These are phyloP conservation scores for Pseudogymnoascus sp. DNA, from an alignment of 2,329 filamentous ascomycete genomes.

Conservation along the genomic window DNA sequence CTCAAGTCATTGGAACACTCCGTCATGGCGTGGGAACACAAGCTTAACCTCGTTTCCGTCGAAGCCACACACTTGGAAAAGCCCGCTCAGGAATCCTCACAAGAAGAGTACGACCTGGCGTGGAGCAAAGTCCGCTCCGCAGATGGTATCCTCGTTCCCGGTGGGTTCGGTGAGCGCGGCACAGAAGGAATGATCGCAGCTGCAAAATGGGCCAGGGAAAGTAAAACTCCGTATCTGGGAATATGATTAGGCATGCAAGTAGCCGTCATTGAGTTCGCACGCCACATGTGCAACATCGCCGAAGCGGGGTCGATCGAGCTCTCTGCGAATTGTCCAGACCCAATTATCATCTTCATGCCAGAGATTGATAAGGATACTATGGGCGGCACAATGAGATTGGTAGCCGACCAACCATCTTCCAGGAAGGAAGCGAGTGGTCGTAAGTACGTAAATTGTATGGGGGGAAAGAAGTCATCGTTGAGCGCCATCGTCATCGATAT, in stretches of 20 bases:
- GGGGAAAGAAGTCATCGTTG: conserved; percentile 45
- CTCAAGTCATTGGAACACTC: conserved; percentile 84
- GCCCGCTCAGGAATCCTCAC: conserved; percentile 48
- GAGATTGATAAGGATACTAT: conserved; percentile 69
- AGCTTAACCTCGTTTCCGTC: conserved; percentile 74
- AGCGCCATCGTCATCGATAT: conserved; percentile 82
- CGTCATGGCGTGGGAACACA: conserved; percentile 74
- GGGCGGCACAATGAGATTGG: conserved; percentile 84
- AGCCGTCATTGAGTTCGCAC: conserved; percentile 80
- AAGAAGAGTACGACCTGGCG: conserved; percentile 71
- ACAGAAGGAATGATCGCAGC: conserved; percentile 85
- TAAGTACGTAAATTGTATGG: conserved; percentile 70
- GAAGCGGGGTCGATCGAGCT: background rate
- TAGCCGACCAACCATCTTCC: conserved; percentile 65
- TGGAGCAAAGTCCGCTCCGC: conserved; percentile 74
- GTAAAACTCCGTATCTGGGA: conserved; percentile 74
- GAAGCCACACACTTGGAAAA: conserved; percentile 79
- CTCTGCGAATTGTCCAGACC: conserved; percentile 20
- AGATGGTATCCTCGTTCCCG: conserved; percentile 47
- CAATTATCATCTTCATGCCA: conserved; percentile 81
- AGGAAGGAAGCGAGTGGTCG: conserved; percentile 67
- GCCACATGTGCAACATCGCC: conserved; percentile 59
- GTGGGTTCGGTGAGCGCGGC: conserved; percentile 63
- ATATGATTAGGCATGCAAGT: conserved; percentile 91
- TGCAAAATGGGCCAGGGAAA: conserved; percentile 77